phyloP scores from a whole-genome alignment of 768 basidiomycete species.

The Lentinus brumalis region DNA sequence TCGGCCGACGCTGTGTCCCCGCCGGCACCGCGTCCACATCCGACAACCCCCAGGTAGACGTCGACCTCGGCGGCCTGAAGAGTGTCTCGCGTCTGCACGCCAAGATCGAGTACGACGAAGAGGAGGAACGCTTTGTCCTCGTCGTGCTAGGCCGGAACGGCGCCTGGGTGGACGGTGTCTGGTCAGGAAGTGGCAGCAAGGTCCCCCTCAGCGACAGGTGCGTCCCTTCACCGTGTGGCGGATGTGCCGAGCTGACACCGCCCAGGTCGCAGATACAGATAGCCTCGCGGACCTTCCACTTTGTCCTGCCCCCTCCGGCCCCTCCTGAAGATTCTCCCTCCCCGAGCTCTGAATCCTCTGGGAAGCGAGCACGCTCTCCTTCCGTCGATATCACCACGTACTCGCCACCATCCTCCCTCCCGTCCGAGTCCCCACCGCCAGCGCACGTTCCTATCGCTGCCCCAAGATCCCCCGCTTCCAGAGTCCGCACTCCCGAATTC shows the following conservation, averaged over 20 bases:
- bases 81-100: conserved; percentile 98
- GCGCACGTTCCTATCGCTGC: conserved; percentile 44
- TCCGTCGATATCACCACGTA: conserved; percentile 72
- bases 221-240: conserved; percentile 18
- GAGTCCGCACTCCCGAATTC: conserved; percentile 64
- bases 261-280: conserved; percentile 93
- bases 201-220: conserved; percentile 87
- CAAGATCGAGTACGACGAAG: conserved; percentile 91
- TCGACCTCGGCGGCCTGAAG: conserved; percentile 95
- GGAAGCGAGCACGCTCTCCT: conserved; percentile 65
- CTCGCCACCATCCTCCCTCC: conserved; percentile 67
- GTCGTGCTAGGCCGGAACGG: conserved; percentile 96
- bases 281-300: conserved; percentile 94
- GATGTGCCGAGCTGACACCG: conserved; percentile 7
- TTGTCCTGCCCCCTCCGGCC: conserved; percentile 88
- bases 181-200: conserved; percentile 85
- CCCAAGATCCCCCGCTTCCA: conserved; percentile 48
- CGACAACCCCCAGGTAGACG: conserved; percentile 66
- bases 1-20: conserved; percentile 84
- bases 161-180: conserved; percentile 97
- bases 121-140: conserved; percentile 84
- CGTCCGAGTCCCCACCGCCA: conserved; percentile 74
- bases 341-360: conserved; percentile 74
- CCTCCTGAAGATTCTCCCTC: conserved; percentile 81
- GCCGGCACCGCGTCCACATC: conserved; percentile 57